A percentile compares a stretch with the other conserved stretches of the same genome.
Evolutionary conservation across 805 yeast genomes (phyloP).

Genomic region (Starmerella etchellsii): DNA sequence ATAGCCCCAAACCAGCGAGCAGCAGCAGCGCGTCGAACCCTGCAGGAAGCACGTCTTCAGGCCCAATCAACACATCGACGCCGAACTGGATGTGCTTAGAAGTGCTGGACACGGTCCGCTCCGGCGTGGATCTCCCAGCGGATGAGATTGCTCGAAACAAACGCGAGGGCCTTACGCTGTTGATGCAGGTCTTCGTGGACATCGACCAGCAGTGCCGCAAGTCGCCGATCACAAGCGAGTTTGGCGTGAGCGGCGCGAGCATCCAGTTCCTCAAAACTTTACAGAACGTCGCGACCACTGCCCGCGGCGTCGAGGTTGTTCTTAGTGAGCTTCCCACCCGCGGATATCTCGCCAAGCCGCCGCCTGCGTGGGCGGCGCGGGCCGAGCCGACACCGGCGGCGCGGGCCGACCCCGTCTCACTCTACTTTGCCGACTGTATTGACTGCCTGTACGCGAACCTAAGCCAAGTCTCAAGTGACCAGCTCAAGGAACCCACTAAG

Average conservation of each 20-base stretch:
- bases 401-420: slow-evolving; percentile 30
- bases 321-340: slow-evolving; percentile 46
- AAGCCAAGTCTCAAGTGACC: slow-evolving; percentile 42
- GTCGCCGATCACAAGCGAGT: slow-evolving; percentile 46
- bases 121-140: slow-evolving; percentile 1
- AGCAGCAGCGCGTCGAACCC: no score
- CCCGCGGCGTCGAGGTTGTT: slow-evolving; percentile 38
- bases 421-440: slow-evolving; percentile 63
- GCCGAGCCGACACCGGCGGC: slow-evolving; percentile 33
- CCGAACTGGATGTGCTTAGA: slow-evolving; percentile 24
- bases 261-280: slow-evolving; percentile 60
- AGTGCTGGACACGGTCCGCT: slow-evolving; percentile 17
- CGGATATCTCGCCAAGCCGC: slow-evolving; percentile 51
- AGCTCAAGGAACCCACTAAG: slow-evolving; percentile 22
- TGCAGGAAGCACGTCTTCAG: not conserved
- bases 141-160: slow-evolving; percentile 11
- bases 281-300: slow-evolving; percentile 50
- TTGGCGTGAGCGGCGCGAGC: slow-evolving; percentile 56
- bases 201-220: slow-evolving; percentile 41
- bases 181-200: slow-evolving; percentile 30
- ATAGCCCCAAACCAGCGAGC: no score
- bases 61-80: not conserved
- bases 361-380: slow-evolving; percentile 41
- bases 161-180: slow-evolving; percentile 27
- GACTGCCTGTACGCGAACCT: slow-evolving; percentile 58